Evolutionary conservation across 306 rosid species (phyloP).

Genomic region (Pueraria montana): DNA sequence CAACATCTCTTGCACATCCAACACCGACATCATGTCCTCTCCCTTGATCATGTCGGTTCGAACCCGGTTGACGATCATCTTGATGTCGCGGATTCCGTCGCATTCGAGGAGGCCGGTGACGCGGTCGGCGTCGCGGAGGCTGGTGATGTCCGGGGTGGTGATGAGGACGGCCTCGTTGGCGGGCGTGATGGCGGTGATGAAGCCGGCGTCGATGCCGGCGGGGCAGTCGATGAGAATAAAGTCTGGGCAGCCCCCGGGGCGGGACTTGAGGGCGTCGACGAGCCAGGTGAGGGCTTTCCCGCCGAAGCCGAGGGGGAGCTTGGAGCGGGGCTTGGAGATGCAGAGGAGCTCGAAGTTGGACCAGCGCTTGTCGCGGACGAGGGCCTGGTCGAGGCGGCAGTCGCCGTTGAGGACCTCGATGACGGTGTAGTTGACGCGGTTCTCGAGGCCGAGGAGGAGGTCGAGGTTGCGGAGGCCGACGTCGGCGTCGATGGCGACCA

Average conservation of each 20-base stretch:
- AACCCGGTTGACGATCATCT: slow-evolving; percentile 97
- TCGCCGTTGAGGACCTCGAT: slow-evolving; percentile 97
- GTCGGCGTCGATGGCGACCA: slow-evolving; percentile 95
- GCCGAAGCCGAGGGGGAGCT: slow-evolving; percentile 90
- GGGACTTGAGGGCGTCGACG: slow-evolving; percentile 83
- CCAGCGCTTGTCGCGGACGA: slow-evolving; percentile 95
- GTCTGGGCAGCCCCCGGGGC: slow-evolving; percentile 77
- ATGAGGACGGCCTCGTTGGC: slow-evolving; percentile 93
- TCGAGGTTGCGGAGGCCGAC: slow-evolving; percentile 98
- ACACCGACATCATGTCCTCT: slow-evolving; percentile 98
- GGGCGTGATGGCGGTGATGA: slow-evolving; percentile 95
- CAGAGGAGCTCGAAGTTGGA: slow-evolving; percentile 94
- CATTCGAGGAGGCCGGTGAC: slow-evolving; percentile 92
- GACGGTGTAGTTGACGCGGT: slow-evolving; percentile 94
- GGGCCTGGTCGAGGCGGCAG: slow-evolving; percentile 95
- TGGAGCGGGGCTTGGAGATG: slow-evolving; percentile 92
- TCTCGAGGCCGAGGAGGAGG: slow-evolving; percentile 96
- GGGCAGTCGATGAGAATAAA: slow-evolving; percentile 94
- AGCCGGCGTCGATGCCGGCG: slow-evolving; percentile 96
- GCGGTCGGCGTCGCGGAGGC: slow-evolving; percentile 91
- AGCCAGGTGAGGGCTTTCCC: slow-evolving; percentile 94
- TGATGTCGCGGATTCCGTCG: slow-evolving; percentile 94
- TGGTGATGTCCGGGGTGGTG: slow-evolving; percentile 92
- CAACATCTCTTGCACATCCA: slow-evolving; percentile 96
- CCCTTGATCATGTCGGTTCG: slow-evolving; percentile 96